Conservation (phyloP, 768 basidiomycete genomes). For the Hypholoma sublateritium region DNA sequence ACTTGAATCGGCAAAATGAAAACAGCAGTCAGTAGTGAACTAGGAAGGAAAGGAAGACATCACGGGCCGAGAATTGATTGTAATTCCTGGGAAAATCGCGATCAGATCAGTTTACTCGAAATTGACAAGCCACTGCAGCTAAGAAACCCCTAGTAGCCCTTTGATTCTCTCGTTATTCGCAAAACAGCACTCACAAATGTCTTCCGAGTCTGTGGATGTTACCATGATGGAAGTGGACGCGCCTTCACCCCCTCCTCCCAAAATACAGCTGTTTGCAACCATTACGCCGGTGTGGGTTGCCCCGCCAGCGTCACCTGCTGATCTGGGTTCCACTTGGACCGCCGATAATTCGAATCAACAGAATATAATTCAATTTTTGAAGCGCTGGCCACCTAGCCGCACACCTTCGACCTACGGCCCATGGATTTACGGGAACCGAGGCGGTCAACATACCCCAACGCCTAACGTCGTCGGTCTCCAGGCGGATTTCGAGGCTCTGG, state of each 20-base stretch:
- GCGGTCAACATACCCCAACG: constrained; percentile 8
- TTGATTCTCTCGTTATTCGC: background rate
- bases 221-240: constrained; percentile 15
- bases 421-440: constrained; percentile 35
- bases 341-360: constrained; percentile 22
- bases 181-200: constrained; percentile 2
- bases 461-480: constrained; percentile 17
- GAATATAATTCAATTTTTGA: constrained; percentile 26
- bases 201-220: constrained; percentile 4
- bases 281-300: constrained; percentile 16
- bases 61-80: no score
- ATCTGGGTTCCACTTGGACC: constrained; percentile 21
- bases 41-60: no score
- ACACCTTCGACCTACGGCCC: constrained; percentile 28
- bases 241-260: background rate
- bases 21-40: no score
- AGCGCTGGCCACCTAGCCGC: constrained; percentile 39
- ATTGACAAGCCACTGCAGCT: background rate
- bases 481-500: constrained; percentile 19
- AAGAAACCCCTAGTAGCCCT: background rate
- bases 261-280: constrained; percentile 4
- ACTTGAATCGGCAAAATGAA: no score
- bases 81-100: background rate
- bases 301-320: constrained; percentile 14
- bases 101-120: background rate